These are phyloP conservation scores for Symbiotaphrina buchneri DNA, from an alignment of 495 filamentous ascomycete genomes.

Conservation along the genomic window DNA sequence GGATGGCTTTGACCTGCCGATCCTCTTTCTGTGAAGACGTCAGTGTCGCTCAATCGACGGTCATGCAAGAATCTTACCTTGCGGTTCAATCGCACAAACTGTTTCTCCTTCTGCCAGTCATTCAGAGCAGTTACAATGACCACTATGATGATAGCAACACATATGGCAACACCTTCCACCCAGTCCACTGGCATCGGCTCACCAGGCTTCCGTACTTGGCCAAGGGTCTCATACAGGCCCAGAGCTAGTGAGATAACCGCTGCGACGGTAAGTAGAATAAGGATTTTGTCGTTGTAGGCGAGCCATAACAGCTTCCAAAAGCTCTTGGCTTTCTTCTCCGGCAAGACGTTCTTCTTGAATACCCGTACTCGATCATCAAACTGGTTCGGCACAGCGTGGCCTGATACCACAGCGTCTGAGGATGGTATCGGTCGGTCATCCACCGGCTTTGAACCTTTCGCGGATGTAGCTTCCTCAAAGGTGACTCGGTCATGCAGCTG, in stretches of 20 bases:
- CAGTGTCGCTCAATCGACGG: neutral
- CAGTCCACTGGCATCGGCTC: conserved; percentile 16
- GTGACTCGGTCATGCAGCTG: conserved; percentile 33
- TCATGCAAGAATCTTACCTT: conserved; percentile 16
- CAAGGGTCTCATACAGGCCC: conserved; percentile 45
- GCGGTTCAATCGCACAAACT: conserved; percentile 21
- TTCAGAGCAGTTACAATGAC: conserved; percentile 19
- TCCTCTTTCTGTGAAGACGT: conserved; percentile 16
- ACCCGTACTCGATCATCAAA: conserved; percentile 46
- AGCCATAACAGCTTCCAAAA: conserved; percentile 59
- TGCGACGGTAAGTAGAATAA: conserved; percentile 57
- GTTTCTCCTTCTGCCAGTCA: conserved; percentile 22
- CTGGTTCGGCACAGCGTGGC: conserved; percentile 5
- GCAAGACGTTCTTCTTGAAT: conserved; percentile 46
- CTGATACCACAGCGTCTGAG: conserved; percentile 9
- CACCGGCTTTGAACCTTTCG: neutral
- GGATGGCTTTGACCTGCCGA: conserved; percentile 21
- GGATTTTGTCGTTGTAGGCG: conserved; percentile 64
- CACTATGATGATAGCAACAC: conserved; percentile 19
- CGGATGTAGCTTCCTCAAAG: conserved; percentile 39
- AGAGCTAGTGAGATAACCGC: conserved; percentile 68
- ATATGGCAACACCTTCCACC: conserved; percentile 23
- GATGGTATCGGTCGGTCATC: conserved; percentile 9
- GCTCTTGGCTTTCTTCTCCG: conserved; percentile 46
- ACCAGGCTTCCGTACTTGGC: conserved; percentile 9